Conservation (phyloP, 805 yeast genomes). For the Sugiyamaella floridensis region DNA sequence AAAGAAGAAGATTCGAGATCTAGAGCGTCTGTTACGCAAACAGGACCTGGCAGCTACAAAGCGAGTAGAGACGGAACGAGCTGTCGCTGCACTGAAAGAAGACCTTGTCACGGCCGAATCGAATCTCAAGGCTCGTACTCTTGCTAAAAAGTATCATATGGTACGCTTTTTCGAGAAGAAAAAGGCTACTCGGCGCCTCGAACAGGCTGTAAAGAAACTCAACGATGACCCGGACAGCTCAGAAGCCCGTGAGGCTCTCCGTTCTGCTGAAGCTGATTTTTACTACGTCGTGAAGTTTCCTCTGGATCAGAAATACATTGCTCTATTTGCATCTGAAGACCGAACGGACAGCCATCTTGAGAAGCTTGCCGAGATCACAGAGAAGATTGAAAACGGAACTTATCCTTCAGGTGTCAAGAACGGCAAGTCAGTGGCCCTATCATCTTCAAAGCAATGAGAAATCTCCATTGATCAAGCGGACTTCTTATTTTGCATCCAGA, state of each 20-base stretch:
- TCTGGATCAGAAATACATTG: conserved; percentile 66
- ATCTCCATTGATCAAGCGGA: background rate
- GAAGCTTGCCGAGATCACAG: conserved; percentile 10
- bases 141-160: conserved; percentile 79
- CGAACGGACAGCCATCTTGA: conserved; percentile 2
- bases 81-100: conserved; percentile 53
- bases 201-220: conserved; percentile 36
- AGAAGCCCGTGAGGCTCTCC: conserved; percentile 30
- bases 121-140: conserved; percentile 41
- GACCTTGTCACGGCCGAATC: conserved; percentile 48
- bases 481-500: too few species aligned
- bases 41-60: conserved; percentile 54
- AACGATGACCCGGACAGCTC: conserved; percentile 21
- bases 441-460: background rate
- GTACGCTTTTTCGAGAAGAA: conserved; percentile 85
- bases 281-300: conserved; percentile 77
- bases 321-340: conserved; percentile 44
- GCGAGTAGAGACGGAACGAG: conserved; percentile 49
- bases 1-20: conserved; percentile 80
- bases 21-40: conserved; percentile 58
- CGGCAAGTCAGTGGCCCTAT: conserved; percentile 22
- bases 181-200: conserved; percentile 70
- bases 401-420: conserved; percentile 20
- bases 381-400: conserved; percentile 13
- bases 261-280: conserved; percentile 57